Conservation (phyloP, 169 alveolate species). For the Cryptosporidium ryanae region DNA sequence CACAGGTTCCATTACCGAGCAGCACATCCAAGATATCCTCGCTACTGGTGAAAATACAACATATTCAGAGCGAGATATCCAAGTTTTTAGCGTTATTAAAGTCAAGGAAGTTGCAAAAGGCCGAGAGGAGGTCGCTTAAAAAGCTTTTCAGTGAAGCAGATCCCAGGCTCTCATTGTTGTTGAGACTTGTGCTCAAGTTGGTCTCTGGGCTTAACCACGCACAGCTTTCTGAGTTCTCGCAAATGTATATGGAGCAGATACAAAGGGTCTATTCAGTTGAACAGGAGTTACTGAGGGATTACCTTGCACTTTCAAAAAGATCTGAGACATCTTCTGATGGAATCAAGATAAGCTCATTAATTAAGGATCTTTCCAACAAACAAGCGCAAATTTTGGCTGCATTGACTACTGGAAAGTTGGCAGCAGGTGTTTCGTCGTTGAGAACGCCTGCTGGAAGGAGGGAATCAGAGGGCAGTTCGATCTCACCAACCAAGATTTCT, state of each 20-base stretch:
- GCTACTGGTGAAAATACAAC: conserved; percentile 26
- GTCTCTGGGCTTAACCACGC: conserved; percentile 2
- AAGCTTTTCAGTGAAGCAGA: conserved; percentile 44
- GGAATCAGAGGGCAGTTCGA: not conserved
- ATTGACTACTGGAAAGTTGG: not conserved
- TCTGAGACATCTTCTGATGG: conserved; percentile 62
- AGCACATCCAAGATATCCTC: conserved; percentile 42
- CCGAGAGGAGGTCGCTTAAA: conserved; percentile 40
- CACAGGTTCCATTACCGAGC: conserved; percentile 49
- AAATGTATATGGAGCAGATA: conserved; percentile 10
- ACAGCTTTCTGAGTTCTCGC: conserved; percentile 21
- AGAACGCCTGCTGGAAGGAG: not conserved
- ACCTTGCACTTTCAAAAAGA: conserved; percentile 23
- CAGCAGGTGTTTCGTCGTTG: not conserved
- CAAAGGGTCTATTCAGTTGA: not conserved
- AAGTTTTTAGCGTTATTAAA: not conserved
- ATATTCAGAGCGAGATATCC: conserved; percentile 25
- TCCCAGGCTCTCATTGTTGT: not conserved
- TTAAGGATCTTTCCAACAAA: not conserved
- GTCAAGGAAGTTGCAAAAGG: conserved; percentile 17
- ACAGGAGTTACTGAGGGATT: conserved; percentile 14
- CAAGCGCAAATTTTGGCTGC: not conserved
- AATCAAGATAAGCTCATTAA: conserved; percentile 12
- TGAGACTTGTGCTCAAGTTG: conserved; percentile 3
- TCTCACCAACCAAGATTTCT: not conserved